phyloP scores from a whole-genome alignment of 257 asterid genomes.

The Nyctanthes arbortristis region DNA sequence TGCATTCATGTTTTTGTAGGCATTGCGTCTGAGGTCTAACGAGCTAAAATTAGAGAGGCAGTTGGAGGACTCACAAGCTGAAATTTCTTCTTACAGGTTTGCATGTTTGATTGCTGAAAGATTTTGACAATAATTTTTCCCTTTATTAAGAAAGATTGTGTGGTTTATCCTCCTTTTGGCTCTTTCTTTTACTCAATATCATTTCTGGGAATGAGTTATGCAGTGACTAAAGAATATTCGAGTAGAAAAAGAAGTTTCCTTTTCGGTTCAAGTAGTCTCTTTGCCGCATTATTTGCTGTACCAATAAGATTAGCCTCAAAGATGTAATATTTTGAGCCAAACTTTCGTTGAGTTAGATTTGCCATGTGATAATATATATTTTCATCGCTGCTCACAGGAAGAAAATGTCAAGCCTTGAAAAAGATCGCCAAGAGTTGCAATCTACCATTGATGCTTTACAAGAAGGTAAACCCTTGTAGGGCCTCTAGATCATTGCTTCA shows the following conservation, averaged over 20 bases:
- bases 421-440: constrained; percentile 85
- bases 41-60: constrained; percentile 92
- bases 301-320: not conserved
- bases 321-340: not conserved
- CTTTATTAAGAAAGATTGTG: constrained; percentile 21
- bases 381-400: constrained; percentile 47
- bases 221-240: no score
- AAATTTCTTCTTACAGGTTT: constrained; percentile 76
- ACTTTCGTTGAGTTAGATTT: constrained; percentile 10
- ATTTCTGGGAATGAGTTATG: not conserved
- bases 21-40: constrained; percentile 90
- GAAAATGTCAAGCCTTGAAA: constrained; percentile 80
- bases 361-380: constrained; percentile 13
- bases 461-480: constrained; percentile 58
- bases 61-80: constrained; percentile 69
- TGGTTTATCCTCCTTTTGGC: not conserved
- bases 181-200: not conserved
- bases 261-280: no score
- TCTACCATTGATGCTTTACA: constrained; percentile 85
- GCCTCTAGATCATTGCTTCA: constrained; percentile 4
- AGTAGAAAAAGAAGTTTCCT: no score
- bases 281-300: no score
- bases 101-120: constrained; percentile 7
- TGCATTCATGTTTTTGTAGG: constrained; percentile 41
- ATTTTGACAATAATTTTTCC: not conserved